Evolutionary conservation across 1,284 basidiomycete genomes (phyloP).

Genomic region (Phellopilus nigrolimitatus): DNA sequence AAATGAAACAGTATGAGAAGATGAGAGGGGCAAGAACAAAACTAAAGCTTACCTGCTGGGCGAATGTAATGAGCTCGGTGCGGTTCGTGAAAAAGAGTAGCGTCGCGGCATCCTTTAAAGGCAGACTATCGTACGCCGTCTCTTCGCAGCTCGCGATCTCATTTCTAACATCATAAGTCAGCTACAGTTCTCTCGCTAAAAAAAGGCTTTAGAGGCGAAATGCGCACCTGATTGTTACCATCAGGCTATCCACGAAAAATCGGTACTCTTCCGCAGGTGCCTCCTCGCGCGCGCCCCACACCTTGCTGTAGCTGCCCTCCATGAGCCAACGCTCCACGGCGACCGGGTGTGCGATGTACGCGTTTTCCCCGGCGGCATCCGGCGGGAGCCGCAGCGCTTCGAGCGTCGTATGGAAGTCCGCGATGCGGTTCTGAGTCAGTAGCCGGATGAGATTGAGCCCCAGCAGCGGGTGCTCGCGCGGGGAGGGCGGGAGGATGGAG

Average conservation of each 20-base stretch:
- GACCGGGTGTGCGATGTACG: slow-evolving; percentile 80
- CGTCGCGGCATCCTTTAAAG: slow-evolving; percentile 83
- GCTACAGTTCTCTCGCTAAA: neutral
- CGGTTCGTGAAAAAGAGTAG: slow-evolving; percentile 83
- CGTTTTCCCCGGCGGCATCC: slow-evolving; percentile 68
- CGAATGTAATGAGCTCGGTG: slow-evolving; percentile 74
- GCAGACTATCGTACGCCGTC: slow-evolving; percentile 82
- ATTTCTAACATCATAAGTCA: slow-evolving; percentile 47
- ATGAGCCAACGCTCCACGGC: slow-evolving; percentile 96
- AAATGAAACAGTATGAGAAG: slow-evolving; percentile 17
- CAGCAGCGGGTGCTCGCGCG: slow-evolving; percentile 83
- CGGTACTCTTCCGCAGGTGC: slow-evolving; percentile 85
- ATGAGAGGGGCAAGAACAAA: slow-evolving; percentile 18
- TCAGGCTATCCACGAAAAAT: slow-evolving; percentile 85
- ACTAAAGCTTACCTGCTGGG: slow-evolving; percentile 52
- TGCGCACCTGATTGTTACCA: slow-evolving; percentile 84
- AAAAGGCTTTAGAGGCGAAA: neutral
- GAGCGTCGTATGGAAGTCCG: slow-evolving; percentile 98
- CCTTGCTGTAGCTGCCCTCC: slow-evolving; percentile 98
- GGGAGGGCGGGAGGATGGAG: slow-evolving; percentile 72
- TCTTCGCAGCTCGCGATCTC: slow-evolving; percentile 95
- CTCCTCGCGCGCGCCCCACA: slow-evolving; percentile 91
- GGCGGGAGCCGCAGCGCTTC: slow-evolving; percentile 84
- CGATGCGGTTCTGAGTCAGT: slow-evolving; percentile 93
- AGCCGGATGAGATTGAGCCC: slow-evolving; percentile 93